Percentiles rank a stretch among this genome's conserved stretches.
Conservation (phyloP, 2,329 filamentous ascomycete species). For the Botrytis galanthina region DNA sequence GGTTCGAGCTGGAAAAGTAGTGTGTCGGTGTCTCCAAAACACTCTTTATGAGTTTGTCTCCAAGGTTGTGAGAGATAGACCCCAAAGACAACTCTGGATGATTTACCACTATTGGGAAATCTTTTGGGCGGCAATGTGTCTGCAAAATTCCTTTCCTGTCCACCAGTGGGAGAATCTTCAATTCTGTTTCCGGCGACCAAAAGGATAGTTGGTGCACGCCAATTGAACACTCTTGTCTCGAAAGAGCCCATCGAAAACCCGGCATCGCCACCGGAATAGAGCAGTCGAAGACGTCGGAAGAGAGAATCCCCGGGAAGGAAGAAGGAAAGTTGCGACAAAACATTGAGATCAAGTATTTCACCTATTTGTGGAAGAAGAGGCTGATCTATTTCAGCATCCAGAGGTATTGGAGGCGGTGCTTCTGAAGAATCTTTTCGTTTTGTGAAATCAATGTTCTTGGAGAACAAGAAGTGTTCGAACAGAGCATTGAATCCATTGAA, state of each 20-base stretch:
- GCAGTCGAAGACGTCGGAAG: conserved; percentile 62
- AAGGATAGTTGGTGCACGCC: conserved; percentile 71
- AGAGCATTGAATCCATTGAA: conserved; percentile 66
- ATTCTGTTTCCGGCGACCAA: conserved; percentile 66
- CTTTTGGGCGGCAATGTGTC: conserved; percentile 63
- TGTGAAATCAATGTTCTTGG: conserved; percentile 65
- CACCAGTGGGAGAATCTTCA: conserved; percentile 46
- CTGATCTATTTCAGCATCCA: conserved; percentile 30
- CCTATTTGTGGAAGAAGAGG: conserved; percentile 53
- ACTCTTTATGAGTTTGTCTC: conserved; percentile 65
- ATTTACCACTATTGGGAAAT: conserved; percentile 52
- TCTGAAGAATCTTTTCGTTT: conserved; percentile 36
- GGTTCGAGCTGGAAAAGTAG: conserved; percentile 71
- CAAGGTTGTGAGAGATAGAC: conserved; percentile 66
- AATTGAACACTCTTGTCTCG: conserved; percentile 73
- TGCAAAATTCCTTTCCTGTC: conserved; percentile 56
- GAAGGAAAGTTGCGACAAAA: conserved; percentile 69
- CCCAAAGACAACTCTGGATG: conserved; percentile 61
- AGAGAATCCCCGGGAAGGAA: conserved; percentile 65
- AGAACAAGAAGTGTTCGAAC: conserved; percentile 75
- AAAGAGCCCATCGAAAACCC: conserved; percentile 78
- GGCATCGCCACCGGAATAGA: conserved; percentile 68
- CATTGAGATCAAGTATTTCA: conserved; percentile 63
- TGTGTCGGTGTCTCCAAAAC: conserved; percentile 63
- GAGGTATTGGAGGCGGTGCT: conserved; percentile 21